A percentile compares a stretch with the other conserved stretches of the same genome.
Conservation (phyloP, 352 stramenopile species). For the Pythium aquatile region DNA sequence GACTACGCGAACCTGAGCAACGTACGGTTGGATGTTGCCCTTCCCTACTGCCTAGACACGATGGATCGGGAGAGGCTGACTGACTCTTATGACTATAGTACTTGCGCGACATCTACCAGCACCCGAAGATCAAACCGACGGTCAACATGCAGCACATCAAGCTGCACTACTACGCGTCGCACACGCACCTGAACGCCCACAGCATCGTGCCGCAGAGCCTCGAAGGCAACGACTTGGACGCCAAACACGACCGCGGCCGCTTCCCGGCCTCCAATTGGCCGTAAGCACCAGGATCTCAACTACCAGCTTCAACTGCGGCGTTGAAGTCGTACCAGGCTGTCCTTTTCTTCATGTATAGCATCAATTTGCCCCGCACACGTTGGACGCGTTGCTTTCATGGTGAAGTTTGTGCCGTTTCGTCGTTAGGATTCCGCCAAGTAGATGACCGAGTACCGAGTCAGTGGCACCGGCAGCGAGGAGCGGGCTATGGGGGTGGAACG, state of each 20-base stretch:
- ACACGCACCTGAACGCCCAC: slow-evolving; percentile 93
- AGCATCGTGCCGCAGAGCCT: slow-evolving; percentile 91
- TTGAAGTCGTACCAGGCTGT: neutral
- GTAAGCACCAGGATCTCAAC: neutral
- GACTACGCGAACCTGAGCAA: slow-evolving; percentile 88
- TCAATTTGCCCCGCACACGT: neutral
- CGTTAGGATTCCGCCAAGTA: slow-evolving; percentile 84
- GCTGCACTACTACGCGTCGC: slow-evolving; percentile 94
- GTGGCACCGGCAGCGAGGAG: slow-evolving; percentile 94
- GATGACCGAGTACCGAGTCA: slow-evolving; percentile 94
- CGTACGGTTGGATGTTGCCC: slow-evolving; percentile 29
- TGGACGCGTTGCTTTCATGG: neutral
- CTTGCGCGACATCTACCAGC: slow-evolving; percentile 91
- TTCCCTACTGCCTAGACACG: too few relatives aligned
- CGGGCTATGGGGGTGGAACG: slow-evolving; percentile 96
- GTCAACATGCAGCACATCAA: slow-evolving; percentile 97
- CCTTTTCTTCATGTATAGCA: neutral
- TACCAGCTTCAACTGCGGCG: neutral
- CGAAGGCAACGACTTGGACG: slow-evolving; percentile 40
- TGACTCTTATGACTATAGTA: slow-evolving; percentile 35
- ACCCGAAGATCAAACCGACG: slow-evolving; percentile 79
- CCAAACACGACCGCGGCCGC: slow-evolving; percentile 65
- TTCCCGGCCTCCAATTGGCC: slow-evolving; percentile 41
- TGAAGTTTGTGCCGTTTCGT: neutral
- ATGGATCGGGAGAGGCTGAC: neutral